These are phyloP conservation scores for Neurospora sp. DNA, from an alignment of 495 filamentous ascomycete species.

Conservation along the genomic window DNA sequence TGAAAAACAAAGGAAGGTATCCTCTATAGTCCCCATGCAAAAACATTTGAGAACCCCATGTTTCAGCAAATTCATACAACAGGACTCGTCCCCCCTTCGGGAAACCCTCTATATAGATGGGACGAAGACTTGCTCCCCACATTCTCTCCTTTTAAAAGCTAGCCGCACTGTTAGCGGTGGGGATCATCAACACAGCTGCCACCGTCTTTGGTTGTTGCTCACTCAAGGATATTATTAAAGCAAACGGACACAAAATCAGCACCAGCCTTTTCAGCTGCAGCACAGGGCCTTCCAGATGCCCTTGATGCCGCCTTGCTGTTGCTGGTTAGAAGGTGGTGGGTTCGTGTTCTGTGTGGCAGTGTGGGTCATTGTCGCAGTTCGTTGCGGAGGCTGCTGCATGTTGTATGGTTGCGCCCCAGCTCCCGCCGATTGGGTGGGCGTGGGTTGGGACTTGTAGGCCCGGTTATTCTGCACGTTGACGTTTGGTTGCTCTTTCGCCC, in stretches of 20 bases:
- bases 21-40: constrained; percentile 27
- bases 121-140: neutral
- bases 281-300: constrained; percentile 77
- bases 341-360: constrained; percentile 38
- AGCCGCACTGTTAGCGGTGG: neutral
- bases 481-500: constrained; percentile 79
- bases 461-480: constrained; percentile 33
- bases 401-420: constrained; percentile 33
- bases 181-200: neutral
- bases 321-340: constrained; percentile 29
- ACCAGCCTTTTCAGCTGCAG: constrained; percentile 51
- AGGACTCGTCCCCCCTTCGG: constrained; percentile 9
- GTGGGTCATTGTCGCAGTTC: constrained; percentile 44
- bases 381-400: constrained; percentile 68
- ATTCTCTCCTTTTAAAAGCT: neutral
- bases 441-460: neutral
- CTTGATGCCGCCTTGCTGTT: constrained; percentile 48
- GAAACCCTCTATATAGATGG: constrained; percentile 16
- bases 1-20: constrained; percentile 17
- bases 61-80: constrained; percentile 20
- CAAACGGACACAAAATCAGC: constrained; percentile 7
- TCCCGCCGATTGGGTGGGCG: neutral
- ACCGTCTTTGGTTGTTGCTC: constrained; percentile 3
- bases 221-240: constrained; percentile 6
- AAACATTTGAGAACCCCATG: constrained; percentile 14